phyloP scores from a whole-genome alignment of 495 filamentous ascomycete genomes.

The Cudoniella acicularis region DNA sequence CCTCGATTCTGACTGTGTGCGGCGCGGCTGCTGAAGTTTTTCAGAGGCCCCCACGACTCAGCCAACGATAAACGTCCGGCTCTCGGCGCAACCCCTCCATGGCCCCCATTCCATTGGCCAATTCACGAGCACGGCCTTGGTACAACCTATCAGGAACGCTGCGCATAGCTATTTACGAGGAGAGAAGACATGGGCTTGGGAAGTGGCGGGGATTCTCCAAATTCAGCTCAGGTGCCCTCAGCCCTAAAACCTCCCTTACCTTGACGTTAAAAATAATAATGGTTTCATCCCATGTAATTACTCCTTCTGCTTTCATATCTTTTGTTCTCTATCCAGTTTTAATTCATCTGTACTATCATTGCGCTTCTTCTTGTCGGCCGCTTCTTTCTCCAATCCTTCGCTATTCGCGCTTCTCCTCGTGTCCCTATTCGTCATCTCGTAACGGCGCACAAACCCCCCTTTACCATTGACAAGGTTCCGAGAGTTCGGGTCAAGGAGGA shows the following conservation, averaged over 20 bases:
- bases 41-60: background rate
- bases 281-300: background rate
- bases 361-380: no score
- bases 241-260: background rate
- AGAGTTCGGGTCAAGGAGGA: no score
- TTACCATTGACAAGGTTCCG: no score
- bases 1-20: background rate
- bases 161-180: background rate
- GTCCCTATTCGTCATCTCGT: no score
- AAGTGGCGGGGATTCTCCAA: background rate
- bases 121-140: background rate
- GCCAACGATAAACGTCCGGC: background rate
- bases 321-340: background rate
- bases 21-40: background rate
- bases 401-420: no score
- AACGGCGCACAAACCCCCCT: no score
- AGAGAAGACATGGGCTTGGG: background rate
- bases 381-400: no score
- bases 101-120: background rate
- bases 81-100: background rate
- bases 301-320: background rate
- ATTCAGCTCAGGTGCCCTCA: background rate
- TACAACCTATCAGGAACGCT: background rate
- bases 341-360: background rate
- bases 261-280: background rate